Evolutionary conservation across 331 rosid species (phyloP).

Genomic region (Rosa hybrid): DNA sequence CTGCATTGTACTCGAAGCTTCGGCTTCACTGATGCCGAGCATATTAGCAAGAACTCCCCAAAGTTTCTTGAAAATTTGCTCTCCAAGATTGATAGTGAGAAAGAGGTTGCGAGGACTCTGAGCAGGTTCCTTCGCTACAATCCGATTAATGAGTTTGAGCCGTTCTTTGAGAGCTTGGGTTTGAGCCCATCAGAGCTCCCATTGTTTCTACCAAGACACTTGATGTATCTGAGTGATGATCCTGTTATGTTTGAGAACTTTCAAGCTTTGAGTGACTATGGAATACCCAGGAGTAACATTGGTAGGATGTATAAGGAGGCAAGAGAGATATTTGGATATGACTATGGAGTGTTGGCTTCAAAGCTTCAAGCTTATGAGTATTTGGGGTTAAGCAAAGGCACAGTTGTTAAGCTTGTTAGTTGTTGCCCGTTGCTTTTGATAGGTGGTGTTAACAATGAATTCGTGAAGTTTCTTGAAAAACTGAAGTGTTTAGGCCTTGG

Average conservation of each 20-base stretch:
- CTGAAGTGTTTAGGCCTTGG: conserved; percentile 50
- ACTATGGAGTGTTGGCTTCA: conserved; percentile 37
- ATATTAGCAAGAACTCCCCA: conserved; percentile 66
- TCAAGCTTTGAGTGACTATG: conserved; percentile 53
- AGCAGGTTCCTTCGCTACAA: conserved; percentile 52
- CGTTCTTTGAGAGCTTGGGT: conserved; percentile 80
- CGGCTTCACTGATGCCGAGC: conserved; percentile 59
- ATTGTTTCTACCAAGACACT: conserved; percentile 44
- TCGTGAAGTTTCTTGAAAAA: conserved; percentile 51
- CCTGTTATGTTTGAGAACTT: conserved; percentile 48
- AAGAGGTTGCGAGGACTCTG: conserved; percentile 43
- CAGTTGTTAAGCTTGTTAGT: conserved; percentile 55
- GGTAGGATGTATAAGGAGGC: conserved; percentile 70
- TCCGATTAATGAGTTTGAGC: conserved; percentile 85
- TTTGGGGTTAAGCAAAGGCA: conserved; percentile 61
- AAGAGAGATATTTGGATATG: conserved; percentile 56
- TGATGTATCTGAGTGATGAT: conserved; percentile 63
- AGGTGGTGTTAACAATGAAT: conserved; percentile 41
- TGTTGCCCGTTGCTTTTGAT: conserved; percentile 70
- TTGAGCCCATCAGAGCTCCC: conserved; percentile 48
- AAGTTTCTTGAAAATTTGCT: conserved; percentile 46
- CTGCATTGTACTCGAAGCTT: conserved; percentile 62
- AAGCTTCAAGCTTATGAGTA: conserved; percentile 59
- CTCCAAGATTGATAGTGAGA: conserved; percentile 30
- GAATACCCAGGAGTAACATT: conserved; percentile 60